A percentile compares a stretch with the other conserved stretches of the same genome.
These are phyloP conservation scores for Phallus indusiatus DNA, from an alignment of 768 basidiomycete genomes.

Conservation along the genomic window DNA sequence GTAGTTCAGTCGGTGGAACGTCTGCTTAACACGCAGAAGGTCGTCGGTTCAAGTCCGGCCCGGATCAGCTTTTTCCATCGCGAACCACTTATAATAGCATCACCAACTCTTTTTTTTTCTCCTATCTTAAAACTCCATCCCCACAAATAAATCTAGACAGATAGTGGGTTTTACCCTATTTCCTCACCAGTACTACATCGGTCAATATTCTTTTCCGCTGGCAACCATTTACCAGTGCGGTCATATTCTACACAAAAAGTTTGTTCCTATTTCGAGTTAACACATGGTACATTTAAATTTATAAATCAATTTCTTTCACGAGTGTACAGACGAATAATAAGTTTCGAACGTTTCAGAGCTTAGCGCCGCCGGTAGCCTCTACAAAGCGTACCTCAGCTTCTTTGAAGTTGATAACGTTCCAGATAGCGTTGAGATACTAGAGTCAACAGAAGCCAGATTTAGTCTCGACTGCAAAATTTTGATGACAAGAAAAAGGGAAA, in stretches of 20 bases:
- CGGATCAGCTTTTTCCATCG: slow-evolving; percentile 1
- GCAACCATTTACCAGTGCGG: too few species aligned
- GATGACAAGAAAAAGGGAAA: not conserved
- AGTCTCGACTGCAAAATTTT: not conserved
- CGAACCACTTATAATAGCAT: not conserved
- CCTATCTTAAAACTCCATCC: too few species aligned
- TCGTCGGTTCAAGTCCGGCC: slow-evolving; percentile 11
- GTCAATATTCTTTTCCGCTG: too few species aligned
- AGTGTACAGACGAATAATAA: not conserved
- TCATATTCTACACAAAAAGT: too few species aligned
- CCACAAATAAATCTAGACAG: too few species aligned
- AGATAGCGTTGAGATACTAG: slow-evolving; percentile 70
- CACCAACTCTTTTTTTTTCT: not conserved
- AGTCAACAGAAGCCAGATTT: not conserved
- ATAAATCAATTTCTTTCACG: not conserved
- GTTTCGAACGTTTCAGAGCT: slow-evolving; percentile 20
- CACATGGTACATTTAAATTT: too few species aligned
- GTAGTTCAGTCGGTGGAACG: slow-evolving; percentile 11
- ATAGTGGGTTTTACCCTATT: too few species aligned
- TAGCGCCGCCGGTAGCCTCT: slow-evolving; percentile 31
- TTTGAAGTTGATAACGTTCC: slow-evolving; percentile 62
- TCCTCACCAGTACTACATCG: too few species aligned
- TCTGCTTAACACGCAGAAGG: slow-evolving; percentile 11
- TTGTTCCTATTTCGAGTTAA: too few species aligned
- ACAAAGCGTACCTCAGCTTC: slow-evolving; percentile 63